Evolutionary conservation across 2,329 filamentous ascomycete species (phyloP).

Genomic region (Chalaropsis thielavioides): DNA sequence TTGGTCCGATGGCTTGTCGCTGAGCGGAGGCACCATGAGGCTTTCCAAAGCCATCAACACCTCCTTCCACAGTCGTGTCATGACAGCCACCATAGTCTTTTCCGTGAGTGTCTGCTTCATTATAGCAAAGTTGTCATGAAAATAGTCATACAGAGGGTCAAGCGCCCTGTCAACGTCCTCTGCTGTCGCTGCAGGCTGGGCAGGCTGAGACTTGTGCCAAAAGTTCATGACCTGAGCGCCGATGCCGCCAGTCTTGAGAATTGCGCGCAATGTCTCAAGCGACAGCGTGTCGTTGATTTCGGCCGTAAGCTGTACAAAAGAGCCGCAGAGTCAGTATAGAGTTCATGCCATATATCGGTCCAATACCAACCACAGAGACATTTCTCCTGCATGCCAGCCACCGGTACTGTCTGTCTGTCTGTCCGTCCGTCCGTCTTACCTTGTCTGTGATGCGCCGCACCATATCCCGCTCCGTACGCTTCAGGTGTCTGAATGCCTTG

Average conservation of each 20-base stretch:
- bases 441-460: slow-evolving; percentile 96
- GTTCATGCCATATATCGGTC: background rate
- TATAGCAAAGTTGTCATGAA: slow-evolving; percentile 96
- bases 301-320: slow-evolving; percentile 54
- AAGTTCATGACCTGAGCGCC: slow-evolving; percentile 59
- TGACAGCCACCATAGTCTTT: slow-evolving; percentile 94
- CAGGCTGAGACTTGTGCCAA: slow-evolving; percentile 46
- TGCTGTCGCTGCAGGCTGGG: slow-evolving; percentile 44
- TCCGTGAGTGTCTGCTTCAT: slow-evolving; percentile 95
- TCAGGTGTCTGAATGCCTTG: slow-evolving; percentile 87
- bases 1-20: slow-evolving; percentile 83
- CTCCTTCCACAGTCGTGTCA: slow-evolving; percentile 97
- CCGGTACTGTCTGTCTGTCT: background rate
- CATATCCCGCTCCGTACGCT: slow-evolving; percentile 95
- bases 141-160: slow-evolving; percentile 78
- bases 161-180: slow-evolving; percentile 68
- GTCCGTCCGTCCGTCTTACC: slow-evolving; percentile 33
- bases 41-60: slow-evolving; percentile 82
- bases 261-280: slow-evolving; percentile 56
- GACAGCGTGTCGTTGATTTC: slow-evolving; percentile 89
- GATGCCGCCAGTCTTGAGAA: slow-evolving; percentile 57
- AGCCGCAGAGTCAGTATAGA: background rate
- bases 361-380: background rate
- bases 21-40: slow-evolving; percentile 80
- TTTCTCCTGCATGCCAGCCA: no score